Evolutionary conservation across 192 early-diverging fungal species (phyloP).

Genomic region (Podila horticola): DNA sequence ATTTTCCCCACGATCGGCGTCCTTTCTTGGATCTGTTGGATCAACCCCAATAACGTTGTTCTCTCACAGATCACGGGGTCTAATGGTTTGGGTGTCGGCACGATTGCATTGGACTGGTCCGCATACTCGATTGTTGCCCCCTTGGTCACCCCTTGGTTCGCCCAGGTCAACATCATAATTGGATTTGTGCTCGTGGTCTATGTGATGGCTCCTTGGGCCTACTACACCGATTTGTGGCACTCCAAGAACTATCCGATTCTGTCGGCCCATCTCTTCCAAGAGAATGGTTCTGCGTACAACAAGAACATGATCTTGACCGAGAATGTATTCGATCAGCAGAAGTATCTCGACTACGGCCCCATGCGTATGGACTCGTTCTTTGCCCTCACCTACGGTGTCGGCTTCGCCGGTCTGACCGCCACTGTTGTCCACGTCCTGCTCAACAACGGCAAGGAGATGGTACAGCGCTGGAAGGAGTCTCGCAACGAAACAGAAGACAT

Average conservation of each 20-base stretch:
- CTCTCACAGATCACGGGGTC: constrained; percentile 50
- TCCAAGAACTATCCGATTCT: constrained; percentile 48
- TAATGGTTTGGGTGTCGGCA: constrained; percentile 58
- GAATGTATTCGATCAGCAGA: constrained; percentile 19
- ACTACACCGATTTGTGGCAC: constrained; percentile 57
- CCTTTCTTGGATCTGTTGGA: constrained; percentile 60
- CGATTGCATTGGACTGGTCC: constrained; percentile 68
- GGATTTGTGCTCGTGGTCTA: constrained; percentile 58
- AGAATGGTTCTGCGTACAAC: no score
- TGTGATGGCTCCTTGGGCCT: constrained; percentile 59
- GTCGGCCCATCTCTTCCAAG: no score
- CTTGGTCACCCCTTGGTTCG: constrained; percentile 50
- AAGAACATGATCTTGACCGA: no score
- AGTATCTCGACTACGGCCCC: constrained; percentile 50
- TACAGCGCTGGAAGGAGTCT: constrained; percentile 48
- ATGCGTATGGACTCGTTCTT: constrained; percentile 27
- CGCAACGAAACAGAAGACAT: constrained; percentile 62
- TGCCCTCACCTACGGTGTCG: constrained; percentile 47
- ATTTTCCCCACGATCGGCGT: constrained; percentile 54
- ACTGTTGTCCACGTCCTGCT: constrained; percentile 65
- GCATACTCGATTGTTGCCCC: constrained; percentile 29
- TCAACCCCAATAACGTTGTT: constrained; percentile 44
- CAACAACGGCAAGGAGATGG: constrained; percentile 75
- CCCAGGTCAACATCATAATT: constrained; percentile 53
- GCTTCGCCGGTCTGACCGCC: constrained; percentile 60